Base-by-base conservation (phyloP, 108 stramenopile species). In the Nitzschia sp. region DNA sequence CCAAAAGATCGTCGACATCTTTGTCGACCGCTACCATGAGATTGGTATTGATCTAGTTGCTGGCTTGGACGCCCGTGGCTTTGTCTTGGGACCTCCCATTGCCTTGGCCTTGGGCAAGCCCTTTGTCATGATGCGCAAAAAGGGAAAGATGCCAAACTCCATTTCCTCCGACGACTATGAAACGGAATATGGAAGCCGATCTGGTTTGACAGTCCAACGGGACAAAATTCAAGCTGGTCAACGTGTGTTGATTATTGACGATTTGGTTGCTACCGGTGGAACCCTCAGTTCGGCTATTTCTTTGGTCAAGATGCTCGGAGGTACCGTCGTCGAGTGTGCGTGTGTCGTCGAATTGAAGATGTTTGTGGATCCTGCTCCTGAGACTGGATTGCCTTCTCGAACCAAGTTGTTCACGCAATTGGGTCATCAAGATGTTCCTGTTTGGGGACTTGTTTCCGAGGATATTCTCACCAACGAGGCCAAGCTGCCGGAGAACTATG, bases 81-180 rank as follows among this genome's bases (percentile, higher is more conserved):
- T 99, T 73, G 76, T 98, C 22, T 87, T 98, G 25, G 98, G 98
- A 9, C 97, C 98, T 19, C 98, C 98, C 38, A 83, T 99, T 57
- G 98, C 97, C 8, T 80, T 99, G 41, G 95, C 91, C n/a, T 68
- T 99, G 60, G 83, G 92, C 26, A 96, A 93, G 56, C 97, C 97
- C 8, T 99, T 98, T 81, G 85, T 98, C 70, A 99, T 99, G 98
- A 93, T 98, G 73, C 80, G 98, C 29, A 99, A 99, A 77, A 76
- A 87, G 77, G 97, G 97, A 8, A 99, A 99, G 84, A 96, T 99
- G 92, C 98, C 98, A 46, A 97, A 98, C 68, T 79, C 88, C 6
- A 71, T 98, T n/a, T 80, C 76, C 12, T 88, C 90, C 15, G 65
- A 59, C 38, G 79, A 79, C 46, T 99, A 99, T 75, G 65, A 88